phyloP scores from a whole-genome alignment of 768 basidiomycete species.

The Phylloporus rhodoxanthus region DNA sequence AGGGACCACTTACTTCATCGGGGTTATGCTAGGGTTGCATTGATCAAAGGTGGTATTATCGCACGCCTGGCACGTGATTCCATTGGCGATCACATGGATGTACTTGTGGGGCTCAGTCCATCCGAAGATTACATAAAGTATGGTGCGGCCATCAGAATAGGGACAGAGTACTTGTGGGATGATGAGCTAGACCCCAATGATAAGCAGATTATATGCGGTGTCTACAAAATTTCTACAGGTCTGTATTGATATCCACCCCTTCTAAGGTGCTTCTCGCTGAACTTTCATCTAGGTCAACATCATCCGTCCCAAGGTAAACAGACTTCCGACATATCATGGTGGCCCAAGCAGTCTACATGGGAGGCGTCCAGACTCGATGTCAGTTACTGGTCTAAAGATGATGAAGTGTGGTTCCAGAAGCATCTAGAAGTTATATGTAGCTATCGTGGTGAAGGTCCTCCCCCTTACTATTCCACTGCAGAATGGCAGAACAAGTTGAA shows the following conservation, averaged over 20 bases:
- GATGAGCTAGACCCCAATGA: background rate
- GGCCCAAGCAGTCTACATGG: conserved; percentile 3
- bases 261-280: background rate
- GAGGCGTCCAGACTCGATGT: background rate
- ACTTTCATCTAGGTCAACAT: background rate
- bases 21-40: too few species aligned
- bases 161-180: too few species aligned
- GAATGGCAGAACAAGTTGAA: background rate
- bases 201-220: background rate
- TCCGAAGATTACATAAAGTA: background rate
- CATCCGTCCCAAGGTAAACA: background rate
- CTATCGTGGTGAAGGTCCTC: background rate
- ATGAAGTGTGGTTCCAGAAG: background rate
- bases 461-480: background rate
- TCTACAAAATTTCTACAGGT: conserved; percentile 4
- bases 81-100: too few species aligned
- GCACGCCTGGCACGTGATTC: too few species aligned
- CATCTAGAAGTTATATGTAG: background rate
- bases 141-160: background rate
- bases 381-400: background rate
- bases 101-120: background rate
- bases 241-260: too few species aligned
- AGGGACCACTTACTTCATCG: too few species aligned
- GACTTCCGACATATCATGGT: background rate
- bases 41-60: too few species aligned